Base-by-base conservation (phyloP, 768 basidiomycete species). In the Gymnopilus dilepis region DNA sequence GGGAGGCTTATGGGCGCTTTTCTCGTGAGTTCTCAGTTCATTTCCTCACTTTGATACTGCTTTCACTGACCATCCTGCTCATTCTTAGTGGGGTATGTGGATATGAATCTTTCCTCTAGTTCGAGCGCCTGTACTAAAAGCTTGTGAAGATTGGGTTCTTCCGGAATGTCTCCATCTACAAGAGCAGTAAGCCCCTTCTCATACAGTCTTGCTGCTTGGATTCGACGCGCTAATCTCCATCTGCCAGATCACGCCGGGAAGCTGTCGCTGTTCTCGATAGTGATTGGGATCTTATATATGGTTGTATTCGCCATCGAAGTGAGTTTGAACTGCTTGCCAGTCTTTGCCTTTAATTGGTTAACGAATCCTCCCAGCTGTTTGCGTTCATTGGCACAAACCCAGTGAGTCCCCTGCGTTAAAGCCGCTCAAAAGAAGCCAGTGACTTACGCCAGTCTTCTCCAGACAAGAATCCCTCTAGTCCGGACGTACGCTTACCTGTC, bases 241-340 rank as follows among this genome's bases (percentile, higher is more conserved):
- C 26, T n/a, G 9, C 7, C 66, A 77, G 76, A 83, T 73, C 75
- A 75, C 24, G 74, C 73, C 13, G 69, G 74, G 22, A 79, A 76
- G 69, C 76, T 92, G 2, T 84, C 79, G 0, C 78, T 80, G 1
- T 76, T 90, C 58, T 81, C 84, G 7, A 80, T 91, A 34, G 81
- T 83, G 2, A 77, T 92, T 55, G 91, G 90, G 2, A 76, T 79
- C 6, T 50, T 90, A 41, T 90, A 86, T 70, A 79, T 83, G 55
- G 74, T 70, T 0, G 76, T 83, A 7, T 78, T 80, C 24, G 77
- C 68, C 1, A 84, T 91, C 42, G 84, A 87, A 64, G 77, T 81
- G 50, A 42, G 71, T 40, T 47, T 30, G 31, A 22, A 43, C 15
- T 28, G 19, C 7, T 31, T 9, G 12, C 24, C 3, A 15, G 45